Percentiles rank a stretch among this genome's conserved stretches.
Evolutionary conservation across 1,284 basidiomycete species (phyloP).

Genomic region (Ceratobasidium sp.): DNA sequence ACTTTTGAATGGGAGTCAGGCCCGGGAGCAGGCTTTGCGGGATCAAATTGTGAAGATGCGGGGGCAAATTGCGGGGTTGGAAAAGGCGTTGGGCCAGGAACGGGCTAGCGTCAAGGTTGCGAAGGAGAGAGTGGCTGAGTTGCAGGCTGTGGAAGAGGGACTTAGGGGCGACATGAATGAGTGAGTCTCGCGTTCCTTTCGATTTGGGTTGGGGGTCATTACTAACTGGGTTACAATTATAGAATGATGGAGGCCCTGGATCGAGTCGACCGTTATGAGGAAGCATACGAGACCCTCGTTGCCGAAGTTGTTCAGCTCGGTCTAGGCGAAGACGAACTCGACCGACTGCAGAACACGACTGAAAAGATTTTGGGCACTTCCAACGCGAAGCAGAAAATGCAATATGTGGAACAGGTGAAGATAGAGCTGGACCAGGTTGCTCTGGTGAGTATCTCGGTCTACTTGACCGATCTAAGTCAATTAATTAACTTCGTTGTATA

Average conservation of each 20-base stretch:
- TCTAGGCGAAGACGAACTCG: conserved; percentile 26
- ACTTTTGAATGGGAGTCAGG: conserved; percentile 38
- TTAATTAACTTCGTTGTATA: neutral
- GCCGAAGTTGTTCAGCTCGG: conserved; percentile 34
- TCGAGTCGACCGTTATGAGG: conserved; percentile 37
- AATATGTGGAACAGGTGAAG: conserved; percentile 38
- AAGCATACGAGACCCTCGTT: conserved; percentile 35
- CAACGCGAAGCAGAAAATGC: conserved; percentile 33
- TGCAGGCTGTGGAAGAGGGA: conserved; percentile 16
- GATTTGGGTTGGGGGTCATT: neutral
- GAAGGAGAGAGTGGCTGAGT: conserved; percentile 1
- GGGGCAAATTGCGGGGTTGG: conserved; percentile 13
- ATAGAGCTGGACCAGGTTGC: conserved; percentile 17
- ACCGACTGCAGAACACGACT: conserved; percentile 25
- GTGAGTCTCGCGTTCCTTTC: neutral
- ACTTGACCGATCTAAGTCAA: neutral
- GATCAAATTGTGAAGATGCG: conserved; percentile 21
- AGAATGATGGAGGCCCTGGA: conserved; percentile 44
- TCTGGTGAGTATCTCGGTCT: neutral
- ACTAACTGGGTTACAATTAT: neutral
- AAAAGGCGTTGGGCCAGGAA: conserved; percentile 18
- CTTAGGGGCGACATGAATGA: conserved; percentile 33
- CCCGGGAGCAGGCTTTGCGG: conserved; percentile 27
- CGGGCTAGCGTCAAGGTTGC: neutral
- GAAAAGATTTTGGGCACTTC: conserved; percentile 25